These are phyloP conservation scores for Plantago ovata DNA, from an alignment of 257 asterid species.

Conservation along the genomic window DNA sequence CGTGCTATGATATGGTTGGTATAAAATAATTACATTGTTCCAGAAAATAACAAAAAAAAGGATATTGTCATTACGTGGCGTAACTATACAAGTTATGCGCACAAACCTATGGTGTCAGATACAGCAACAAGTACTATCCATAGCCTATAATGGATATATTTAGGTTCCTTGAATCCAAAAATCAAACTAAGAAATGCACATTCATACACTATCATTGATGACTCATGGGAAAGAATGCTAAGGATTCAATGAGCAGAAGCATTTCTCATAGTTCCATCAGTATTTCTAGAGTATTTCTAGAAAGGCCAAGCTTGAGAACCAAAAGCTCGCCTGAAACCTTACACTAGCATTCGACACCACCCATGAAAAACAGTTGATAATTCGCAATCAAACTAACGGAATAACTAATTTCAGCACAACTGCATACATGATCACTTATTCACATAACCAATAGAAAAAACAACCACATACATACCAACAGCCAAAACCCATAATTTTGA, in stretches of 20 bases:
- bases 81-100: background rate
- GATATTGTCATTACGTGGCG: background rate
- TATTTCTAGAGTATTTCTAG: too few relatives aligned
- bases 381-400: too few relatives aligned
- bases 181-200: background rate
- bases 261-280: too few relatives aligned
- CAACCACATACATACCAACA: too few relatives aligned
- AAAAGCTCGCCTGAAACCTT: too few relatives aligned
- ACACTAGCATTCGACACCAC: too few relatives aligned
- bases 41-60: background rate
- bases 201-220: background rate
- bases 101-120: background rate
- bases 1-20: background rate
- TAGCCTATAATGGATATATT: background rate
- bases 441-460: too few relatives aligned
- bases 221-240: background rate
- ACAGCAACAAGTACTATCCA: background rate
- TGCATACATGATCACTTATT: too few relatives aligned
- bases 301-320: too few relatives aligned
- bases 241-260: too few relatives aligned
- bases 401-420: too few relatives aligned
- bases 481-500: background rate
- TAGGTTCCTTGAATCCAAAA: background rate
- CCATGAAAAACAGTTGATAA: too few relatives aligned
- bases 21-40: background rate